Base-by-base conservation (phyloP, 1,284 basidiomycete species). In the Crucibulum cyathiforme region DNA sequence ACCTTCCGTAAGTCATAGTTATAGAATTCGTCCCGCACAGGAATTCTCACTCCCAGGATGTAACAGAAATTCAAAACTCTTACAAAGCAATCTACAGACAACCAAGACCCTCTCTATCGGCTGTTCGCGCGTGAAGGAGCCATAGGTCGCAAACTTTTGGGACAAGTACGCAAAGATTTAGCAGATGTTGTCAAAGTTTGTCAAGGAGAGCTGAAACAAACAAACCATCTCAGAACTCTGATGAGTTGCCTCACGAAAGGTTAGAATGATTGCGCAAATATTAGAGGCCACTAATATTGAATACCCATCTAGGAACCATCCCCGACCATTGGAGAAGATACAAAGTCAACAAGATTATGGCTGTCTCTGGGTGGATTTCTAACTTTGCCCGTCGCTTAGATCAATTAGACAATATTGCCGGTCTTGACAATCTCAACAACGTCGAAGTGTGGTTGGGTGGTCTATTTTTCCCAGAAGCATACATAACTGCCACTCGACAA, bases 381-480 rank as follows among this genome's bases (percentile, higher is more conserved):
- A 91, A 97, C 74, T 84, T 98, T 49, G 81, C 86, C 36, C 85
- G 87, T 49, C 89, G 96, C 31, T 77, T 98, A 41, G 83, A 76
- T 19, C 96, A 98, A 73, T 84, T 98, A 39, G 87, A 94, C 59
- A 77, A 80, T n/a, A 89, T 97, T 62, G 88, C 92, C 1, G 73
- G 78, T 7, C 80, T 90, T 57, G 86, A 90, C 63, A 86, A 85
- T 67, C 77, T 93, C 59, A 86, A 81, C 63, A 82, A 93, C 62
- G 82, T 95, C 38, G 90, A 93, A 73, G 90, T 94, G 41, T 95
- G 93, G 92, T 84, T 98, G 12, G 95, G 96, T 37, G 93, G 94
- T 0, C 75, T 98, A 55, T 98, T 98, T 85, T 96, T 94, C 84
- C 96, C 96, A 1, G 94, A 96, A 71, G 95, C 95, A 3, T 98